Evolutionary conservation across 345 rosid species (phyloP).

Genomic region (Hibiscus syriacus): DNA sequence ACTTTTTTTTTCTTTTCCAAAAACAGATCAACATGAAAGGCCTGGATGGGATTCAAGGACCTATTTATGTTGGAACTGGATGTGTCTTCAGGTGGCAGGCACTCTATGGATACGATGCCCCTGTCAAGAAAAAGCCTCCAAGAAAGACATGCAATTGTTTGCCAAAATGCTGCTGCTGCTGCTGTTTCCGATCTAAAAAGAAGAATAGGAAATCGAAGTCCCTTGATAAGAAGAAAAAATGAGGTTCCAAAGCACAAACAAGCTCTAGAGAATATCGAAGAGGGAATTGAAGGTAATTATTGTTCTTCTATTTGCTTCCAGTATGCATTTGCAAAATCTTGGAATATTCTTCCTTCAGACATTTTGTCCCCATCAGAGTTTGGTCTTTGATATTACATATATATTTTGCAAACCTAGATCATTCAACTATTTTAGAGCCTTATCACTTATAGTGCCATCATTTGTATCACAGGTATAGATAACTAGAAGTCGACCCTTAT

Average conservation of each 20-base stretch:
- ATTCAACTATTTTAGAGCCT: neutral
- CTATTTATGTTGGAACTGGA: constrained; percentile 91
- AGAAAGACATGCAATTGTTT: constrained; percentile 74
- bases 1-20: neutral
- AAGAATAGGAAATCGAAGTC: constrained; percentile 38
- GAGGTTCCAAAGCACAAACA: constrained; percentile 60
- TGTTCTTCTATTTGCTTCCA: neutral
- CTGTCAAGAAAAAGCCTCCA: constrained; percentile 60
- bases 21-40: constrained; percentile 95
- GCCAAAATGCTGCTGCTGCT: constrained; percentile 69
- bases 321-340: neutral
- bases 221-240: constrained; percentile 38
- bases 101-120: constrained; percentile 80
- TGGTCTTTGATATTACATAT: neutral
- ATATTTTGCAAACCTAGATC: neutral
- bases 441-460: neutral
- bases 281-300: constrained; percentile 49
- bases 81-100: constrained; percentile 91
- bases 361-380: neutral
- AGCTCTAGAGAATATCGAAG: constrained; percentile 69
- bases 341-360: neutral
- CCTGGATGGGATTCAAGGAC: constrained; percentile 87
- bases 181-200: constrained; percentile 43
- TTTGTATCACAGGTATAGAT: constrained; percentile 28
- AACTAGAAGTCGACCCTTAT: constrained; percentile 36